phyloP scores from a whole-genome alignment of 139 green algal species.

The Microglena sp. region DNA sequence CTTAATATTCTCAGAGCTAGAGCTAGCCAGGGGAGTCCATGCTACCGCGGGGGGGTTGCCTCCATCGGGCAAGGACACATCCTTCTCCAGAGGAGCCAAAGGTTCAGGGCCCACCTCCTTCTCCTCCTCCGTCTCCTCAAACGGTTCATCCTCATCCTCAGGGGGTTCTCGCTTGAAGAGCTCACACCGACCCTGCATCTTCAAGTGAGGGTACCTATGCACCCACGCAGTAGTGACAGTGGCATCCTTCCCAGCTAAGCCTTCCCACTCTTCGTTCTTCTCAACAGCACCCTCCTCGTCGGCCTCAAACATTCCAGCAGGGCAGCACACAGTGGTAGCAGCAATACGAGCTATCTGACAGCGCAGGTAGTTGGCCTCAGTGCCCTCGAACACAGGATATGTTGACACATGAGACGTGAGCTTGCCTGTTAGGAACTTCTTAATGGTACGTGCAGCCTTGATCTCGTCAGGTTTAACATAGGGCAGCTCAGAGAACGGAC shows the following conservation, averaged over 20 bases:
- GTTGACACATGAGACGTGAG: constrained; percentile 52
- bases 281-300: constrained; percentile 52
- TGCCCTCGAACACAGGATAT: constrained; percentile 62
- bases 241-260: constrained; percentile 26
- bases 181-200: constrained; percentile 59
- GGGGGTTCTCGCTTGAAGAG: constrained; percentile 38
- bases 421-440: constrained; percentile 31
- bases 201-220: constrained; percentile 51
- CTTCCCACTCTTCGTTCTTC: constrained; percentile 54
- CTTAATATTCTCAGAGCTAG: neutral
- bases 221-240: neutral
- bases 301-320: constrained; percentile 46
- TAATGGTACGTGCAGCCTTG: constrained; percentile 30
- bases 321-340: constrained; percentile 55
- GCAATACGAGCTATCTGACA: constrained; percentile 70
- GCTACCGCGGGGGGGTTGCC: too few relatives aligned
- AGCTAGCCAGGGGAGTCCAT: constrained; percentile 14
- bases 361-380: constrained; percentile 60
- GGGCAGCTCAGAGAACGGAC: constrained; percentile 52
- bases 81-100: constrained; percentile 31
- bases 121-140: too few relatives aligned
- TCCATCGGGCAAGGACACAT: constrained; percentile 9
- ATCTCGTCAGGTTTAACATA: constrained; percentile 59
- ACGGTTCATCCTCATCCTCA: constrained; percentile 62
- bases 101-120: constrained; percentile 52